Percentiles rank a stretch among this genome's conserved stretches.
phyloP scores from a whole-genome alignment of 768 basidiomycete genomes.

The Auriscalpium vulgare region DNA sequence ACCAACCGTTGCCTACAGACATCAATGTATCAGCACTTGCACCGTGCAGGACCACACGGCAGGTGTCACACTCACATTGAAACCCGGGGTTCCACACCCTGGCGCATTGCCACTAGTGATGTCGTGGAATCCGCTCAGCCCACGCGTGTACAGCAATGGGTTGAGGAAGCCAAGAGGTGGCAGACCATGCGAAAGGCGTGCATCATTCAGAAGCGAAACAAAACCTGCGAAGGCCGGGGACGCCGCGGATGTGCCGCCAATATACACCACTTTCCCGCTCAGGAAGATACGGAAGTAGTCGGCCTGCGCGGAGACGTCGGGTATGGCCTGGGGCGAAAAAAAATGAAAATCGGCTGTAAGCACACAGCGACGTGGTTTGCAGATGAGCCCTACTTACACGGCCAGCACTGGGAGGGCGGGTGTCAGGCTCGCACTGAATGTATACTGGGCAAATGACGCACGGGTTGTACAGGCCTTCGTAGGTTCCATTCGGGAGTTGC shows the following conservation, averaged over 20 bases:
- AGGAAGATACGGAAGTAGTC: conserved; percentile 36
- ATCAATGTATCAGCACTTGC: background rate
- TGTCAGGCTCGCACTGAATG: conserved; percentile 19
- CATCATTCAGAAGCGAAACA: conserved; percentile 40
- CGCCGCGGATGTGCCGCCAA: conserved; percentile 53
- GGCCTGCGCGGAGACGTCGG: conserved; percentile 54
- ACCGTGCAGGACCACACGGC: background rate
- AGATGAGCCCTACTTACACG: conserved; percentile 31
- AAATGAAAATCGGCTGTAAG: background rate
- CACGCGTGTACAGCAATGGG: conserved; percentile 46
- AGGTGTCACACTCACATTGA: conserved; percentile 40
- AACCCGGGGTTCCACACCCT: conserved; percentile 57
- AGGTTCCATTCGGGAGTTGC: conserved; percentile 35
- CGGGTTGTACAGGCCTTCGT: conserved; percentile 49
- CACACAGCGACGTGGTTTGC: background rate
- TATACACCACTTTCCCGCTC: conserved; percentile 22
- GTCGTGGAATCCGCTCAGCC: conserved; percentile 42
- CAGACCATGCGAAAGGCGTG: conserved; percentile 35
- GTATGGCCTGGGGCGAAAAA: conserved; percentile 35
- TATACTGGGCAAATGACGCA: background rate
- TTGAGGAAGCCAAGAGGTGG: conserved; percentile 59
- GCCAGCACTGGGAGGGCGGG: conserved; percentile 21
- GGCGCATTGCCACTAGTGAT: conserved; percentile 49
- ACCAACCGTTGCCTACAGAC: conserved; percentile 35
- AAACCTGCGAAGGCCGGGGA: conserved; percentile 52